phyloP scores from a whole-genome alignment of 2,329 filamentous ascomycete species.

The Neonectria hederae region DNA sequence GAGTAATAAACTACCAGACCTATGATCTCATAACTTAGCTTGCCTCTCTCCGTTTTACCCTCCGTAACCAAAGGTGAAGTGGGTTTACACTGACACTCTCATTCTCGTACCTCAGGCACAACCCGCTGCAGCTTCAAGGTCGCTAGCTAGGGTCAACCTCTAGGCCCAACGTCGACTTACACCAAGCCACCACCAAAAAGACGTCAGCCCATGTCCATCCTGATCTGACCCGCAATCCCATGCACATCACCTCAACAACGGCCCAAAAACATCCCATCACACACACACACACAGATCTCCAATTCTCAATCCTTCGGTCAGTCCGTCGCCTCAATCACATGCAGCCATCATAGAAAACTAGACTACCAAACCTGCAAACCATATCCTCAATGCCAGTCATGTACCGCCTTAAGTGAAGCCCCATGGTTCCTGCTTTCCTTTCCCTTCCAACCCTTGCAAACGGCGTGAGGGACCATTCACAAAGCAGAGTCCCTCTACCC shows the following conservation, averaged over 20 bases:
- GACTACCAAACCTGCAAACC: not conserved
- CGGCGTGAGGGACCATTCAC: not conserved
- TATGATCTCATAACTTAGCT: no score
- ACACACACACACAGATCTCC: not conserved
- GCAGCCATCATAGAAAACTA: not conserved
- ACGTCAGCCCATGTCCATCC: conserved; percentile 12
- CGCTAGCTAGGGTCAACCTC: no score
- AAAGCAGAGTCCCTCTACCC: not conserved
- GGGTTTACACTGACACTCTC: no score
- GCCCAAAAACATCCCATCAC: not conserved
- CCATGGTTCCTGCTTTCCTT: conserved; percentile 12
- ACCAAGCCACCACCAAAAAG: not conserved
- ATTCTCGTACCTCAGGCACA: no score
- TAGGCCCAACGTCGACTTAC: not conserved
- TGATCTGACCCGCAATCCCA: not conserved
- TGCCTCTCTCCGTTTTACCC: no score
- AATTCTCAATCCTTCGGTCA: not conserved
- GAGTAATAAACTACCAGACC: no score
- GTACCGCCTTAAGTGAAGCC: not conserved
- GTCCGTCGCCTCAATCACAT: not conserved
- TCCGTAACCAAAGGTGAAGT: no score
- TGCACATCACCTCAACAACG: conserved; percentile 17
- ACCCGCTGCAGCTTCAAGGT: no score
- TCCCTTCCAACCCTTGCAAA: not conserved
- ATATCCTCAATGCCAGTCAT: conserved; percentile 4